Percentiles rank a stretch among this genome's conserved stretches.
These are phyloP conservation scores for Tolypocladium endophyticum DNA, from an alignment of 2,329 filamentous ascomycete genomes.

Conservation along the genomic window DNA sequence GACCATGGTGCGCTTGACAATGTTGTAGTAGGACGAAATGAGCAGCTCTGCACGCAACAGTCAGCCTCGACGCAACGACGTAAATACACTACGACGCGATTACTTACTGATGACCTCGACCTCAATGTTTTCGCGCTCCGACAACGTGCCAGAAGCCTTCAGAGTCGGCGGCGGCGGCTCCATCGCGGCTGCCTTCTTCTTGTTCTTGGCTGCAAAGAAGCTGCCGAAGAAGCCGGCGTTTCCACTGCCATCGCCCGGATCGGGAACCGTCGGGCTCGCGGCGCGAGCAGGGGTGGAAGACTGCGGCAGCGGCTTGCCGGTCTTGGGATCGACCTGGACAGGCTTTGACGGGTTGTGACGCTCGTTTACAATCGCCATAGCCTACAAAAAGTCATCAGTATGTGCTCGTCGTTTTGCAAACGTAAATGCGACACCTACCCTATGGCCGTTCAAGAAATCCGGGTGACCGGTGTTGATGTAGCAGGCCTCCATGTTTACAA, in stretches of 20 bases:
- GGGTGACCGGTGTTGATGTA: conserved; percentile 99
- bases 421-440: conserved; percentile 38
- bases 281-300: conserved; percentile 59
- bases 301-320: conserved; percentile 78
- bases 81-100: neutral
- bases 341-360: conserved; percentile 73
- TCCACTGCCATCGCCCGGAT: conserved; percentile 30
- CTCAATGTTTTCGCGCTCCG: conserved; percentile 88
- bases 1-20: conserved; percentile 96
- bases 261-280: conserved; percentile 59
- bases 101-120: conserved; percentile 94
- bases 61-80: conserved; percentile 4
- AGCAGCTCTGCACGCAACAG: conserved; percentile 57
- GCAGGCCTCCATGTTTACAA: conserved; percentile 91
- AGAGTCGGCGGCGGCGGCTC: conserved; percentile 85
- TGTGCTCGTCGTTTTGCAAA: conserved; percentile 2
- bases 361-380: conserved; percentile 97
- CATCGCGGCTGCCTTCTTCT: conserved; percentile 99
- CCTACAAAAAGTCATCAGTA: conserved; percentile 30
- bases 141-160: conserved; percentile 88
- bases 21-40: conserved; percentile 96
- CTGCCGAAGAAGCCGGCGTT: conserved; percentile 91
- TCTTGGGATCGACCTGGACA: conserved; percentile 95
- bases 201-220: conserved; percentile 99
- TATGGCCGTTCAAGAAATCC: conserved; percentile 92